Conservation (phyloP, 2,329 filamentous ascomycete species). For the Ceratocystis variospora region DNA sequence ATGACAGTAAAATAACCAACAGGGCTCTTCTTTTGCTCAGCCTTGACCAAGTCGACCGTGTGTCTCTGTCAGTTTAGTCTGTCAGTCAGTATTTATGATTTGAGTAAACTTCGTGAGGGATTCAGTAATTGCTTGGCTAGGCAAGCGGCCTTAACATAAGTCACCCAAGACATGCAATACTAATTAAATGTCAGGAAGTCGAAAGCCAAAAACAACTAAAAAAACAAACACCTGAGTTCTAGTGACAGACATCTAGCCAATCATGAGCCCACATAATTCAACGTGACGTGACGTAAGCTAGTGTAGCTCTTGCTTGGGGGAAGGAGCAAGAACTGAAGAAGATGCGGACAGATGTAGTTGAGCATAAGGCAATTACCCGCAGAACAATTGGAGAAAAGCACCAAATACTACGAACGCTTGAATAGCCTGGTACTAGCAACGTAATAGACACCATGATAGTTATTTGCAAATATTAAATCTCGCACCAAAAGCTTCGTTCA, state of each 20-base stretch:
- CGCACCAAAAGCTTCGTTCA: too few relatives aligned
- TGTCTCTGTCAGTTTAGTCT: not conserved
- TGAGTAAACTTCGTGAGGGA: not conserved
- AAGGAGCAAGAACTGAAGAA: not conserved
- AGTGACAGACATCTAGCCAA: not conserved
- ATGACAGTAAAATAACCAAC: not conserved
- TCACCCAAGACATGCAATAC: too few relatives aligned
- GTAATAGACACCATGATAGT: too few relatives aligned
- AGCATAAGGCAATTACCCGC: not conserved
- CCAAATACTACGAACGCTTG: too few relatives aligned
- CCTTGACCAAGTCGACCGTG: not conserved
- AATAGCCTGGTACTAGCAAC: too few relatives aligned
- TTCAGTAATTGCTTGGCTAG: too few relatives aligned
- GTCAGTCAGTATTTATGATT: not conserved
- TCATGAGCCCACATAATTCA: constrained; percentile 1
- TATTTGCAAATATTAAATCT: too few relatives aligned
- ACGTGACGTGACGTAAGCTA: not conserved
- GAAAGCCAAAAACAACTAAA: not conserved
- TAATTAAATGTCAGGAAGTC: not conserved
- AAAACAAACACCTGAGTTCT: not conserved
- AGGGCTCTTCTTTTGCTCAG: not conserved
- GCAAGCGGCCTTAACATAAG: too few relatives aligned
- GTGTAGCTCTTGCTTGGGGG: not conserved
- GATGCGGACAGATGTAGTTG: not conserved
- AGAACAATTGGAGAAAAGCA: not conserved